Evolutionary conservation across 2,329 filamentous ascomycete genomes (phyloP).

Genomic region (Fusarium napiforme): DNA sequence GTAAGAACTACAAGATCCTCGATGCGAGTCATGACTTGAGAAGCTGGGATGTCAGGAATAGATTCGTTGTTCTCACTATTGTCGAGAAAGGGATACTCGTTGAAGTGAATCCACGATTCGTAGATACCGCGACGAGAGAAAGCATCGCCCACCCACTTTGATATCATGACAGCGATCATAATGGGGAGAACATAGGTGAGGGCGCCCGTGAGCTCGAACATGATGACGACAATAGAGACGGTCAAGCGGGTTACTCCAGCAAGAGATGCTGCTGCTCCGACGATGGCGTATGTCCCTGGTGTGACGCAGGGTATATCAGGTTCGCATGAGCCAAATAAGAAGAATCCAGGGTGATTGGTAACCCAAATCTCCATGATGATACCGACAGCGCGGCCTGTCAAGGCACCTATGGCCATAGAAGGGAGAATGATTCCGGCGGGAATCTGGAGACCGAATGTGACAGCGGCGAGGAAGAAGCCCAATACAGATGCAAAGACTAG

Average conservation of each 20-base stretch:
- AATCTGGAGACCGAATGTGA: constrained; percentile 94
- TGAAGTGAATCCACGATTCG: constrained; percentile 96
- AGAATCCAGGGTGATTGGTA: constrained; percentile 77
- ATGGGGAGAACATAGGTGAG: constrained; percentile 97
- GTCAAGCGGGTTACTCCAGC: constrained; percentile 96
- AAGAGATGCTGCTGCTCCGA: constrained; percentile 93
- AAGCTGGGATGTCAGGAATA: constrained; percentile 86
- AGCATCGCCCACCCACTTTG: constrained; percentile 97
- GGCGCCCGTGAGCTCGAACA: constrained; percentile 97
- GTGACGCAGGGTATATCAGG: constrained; percentile 90
- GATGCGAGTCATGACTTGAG: constrained; percentile 89
- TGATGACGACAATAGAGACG: constrained; percentile 98
- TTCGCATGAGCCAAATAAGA: constrained; percentile 83
- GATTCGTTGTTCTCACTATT: constrained; percentile 80
- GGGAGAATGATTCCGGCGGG: constrained; percentile 96
- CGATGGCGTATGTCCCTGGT: constrained; percentile 94
- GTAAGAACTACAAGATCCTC: constrained; percentile 91
- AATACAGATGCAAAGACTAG: constrained; percentile 84
- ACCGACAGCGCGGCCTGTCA: constrained; percentile 88
- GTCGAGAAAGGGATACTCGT: constrained; percentile 94
- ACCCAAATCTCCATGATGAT: constrained; percentile 92
- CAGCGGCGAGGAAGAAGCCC: constrained; percentile 84
- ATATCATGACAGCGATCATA: constrained; percentile 98
- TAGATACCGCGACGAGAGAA: constrained; percentile 95
- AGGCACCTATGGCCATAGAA: constrained; percentile 93